A percentile compares a stretch with the other conserved stretches of the same genome.
These are phyloP conservation scores for Cystobasidium pallidum DNA, from an alignment of 1,284 basidiomycete genomes.

Conservation along the genomic window DNA sequence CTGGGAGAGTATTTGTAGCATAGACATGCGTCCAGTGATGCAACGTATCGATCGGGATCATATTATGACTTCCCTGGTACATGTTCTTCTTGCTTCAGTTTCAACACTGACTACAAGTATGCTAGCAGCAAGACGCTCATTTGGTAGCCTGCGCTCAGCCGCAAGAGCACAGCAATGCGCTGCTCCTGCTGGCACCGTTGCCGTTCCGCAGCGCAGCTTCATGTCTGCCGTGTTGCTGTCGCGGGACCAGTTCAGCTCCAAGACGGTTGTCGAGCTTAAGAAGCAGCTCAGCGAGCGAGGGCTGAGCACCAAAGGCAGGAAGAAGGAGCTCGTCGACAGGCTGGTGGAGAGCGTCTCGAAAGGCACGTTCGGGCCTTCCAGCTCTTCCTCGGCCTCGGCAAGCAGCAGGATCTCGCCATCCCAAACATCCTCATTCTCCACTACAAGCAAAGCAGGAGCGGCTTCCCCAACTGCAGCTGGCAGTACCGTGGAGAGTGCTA, in stretches of 20 bases:
- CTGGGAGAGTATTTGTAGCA: too few relatives aligned
- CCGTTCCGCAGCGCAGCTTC: conserved; percentile 23
- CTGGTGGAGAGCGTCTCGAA: conserved; percentile 23
- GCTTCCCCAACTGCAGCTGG: conserved; percentile 3
- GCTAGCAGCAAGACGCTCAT: conserved; percentile 39
- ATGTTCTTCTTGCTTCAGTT: conserved; percentile 2
- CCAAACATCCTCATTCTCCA: conserved; percentile 29
- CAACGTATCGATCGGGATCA: not conserved
- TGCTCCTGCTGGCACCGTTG: not conserved
- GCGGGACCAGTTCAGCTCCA: conserved; percentile 23
- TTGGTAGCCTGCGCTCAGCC: conserved; percentile 38
- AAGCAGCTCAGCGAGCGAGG: conserved; percentile 36
- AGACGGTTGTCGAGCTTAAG: conserved; percentile 35
- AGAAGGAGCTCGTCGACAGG: conserved; percentile 35
- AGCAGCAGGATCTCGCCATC: conserved; percentile 24
- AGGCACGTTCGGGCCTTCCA: conserved; percentile 15
- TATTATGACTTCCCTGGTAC: conserved; percentile 7
- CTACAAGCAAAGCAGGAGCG: conserved; percentile 1
- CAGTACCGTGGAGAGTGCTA: conserved; percentile 6
- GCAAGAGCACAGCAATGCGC: conserved; percentile 21
- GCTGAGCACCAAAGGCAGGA: conserved; percentile 33
- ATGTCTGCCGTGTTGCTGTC: conserved; percentile 38
- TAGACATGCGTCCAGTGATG: not conserved
- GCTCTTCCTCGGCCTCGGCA: not conserved
- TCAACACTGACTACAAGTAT: conserved; percentile 12